A percentile compares a stretch with the other conserved stretches of the same genome.
Conservation (phyloP, 23 red algal genomes). For the Cyanidium caldarium region DNA sequence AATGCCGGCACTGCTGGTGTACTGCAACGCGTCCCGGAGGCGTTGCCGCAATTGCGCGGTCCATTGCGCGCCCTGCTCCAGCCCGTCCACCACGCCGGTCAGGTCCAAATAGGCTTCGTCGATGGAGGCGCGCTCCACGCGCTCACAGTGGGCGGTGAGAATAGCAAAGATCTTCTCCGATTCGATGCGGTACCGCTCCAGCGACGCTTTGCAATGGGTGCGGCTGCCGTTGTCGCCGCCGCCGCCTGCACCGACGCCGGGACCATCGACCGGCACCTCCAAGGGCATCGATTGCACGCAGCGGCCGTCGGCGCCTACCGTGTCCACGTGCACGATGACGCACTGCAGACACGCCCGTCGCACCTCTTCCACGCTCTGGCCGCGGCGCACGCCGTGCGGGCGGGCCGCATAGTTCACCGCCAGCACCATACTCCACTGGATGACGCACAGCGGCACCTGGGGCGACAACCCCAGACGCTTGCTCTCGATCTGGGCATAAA, state of each 20-base stretch:
- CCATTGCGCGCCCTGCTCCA: slow-evolving; percentile 30
- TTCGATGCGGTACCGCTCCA: slow-evolving; percentile 63
- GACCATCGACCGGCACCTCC: neutral
- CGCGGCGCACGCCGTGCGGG: slow-evolving; percentile 40
- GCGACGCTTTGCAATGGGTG: no score
- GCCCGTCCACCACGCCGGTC: slow-evolving; percentile 35
- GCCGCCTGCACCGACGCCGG: no score
- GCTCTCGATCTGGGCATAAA: slow-evolving; percentile 88
- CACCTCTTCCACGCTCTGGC: slow-evolving; percentile 34
- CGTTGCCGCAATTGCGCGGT: slow-evolving; percentile 16
- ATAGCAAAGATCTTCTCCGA: slow-evolving; percentile 39
- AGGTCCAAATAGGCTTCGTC: slow-evolving; percentile 95
- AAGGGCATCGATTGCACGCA: neutral
- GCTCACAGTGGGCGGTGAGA: slow-evolving; percentile 15
- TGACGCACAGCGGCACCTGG: slow-evolving; percentile 42
- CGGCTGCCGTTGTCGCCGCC: no score
- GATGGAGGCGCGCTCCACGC: slow-evolving; percentile 48
- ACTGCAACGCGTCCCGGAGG: slow-evolving; percentile 22
- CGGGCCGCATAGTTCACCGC: slow-evolving; percentile 92
- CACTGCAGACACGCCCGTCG: slow-evolving; percentile 11
- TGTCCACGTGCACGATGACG: slow-evolving; percentile 79
- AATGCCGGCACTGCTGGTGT: slow-evolving; percentile 57
- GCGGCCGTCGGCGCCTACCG: slow-evolving; percentile 10
- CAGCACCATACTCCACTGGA: slow-evolving; percentile 65
- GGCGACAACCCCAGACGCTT: slow-evolving; percentile 41